Percentiles rank a stretch among this genome's conserved stretches.
phyloP scores from a whole-genome alignment of 805 yeast species.

The Ogataea neopini region DNA sequence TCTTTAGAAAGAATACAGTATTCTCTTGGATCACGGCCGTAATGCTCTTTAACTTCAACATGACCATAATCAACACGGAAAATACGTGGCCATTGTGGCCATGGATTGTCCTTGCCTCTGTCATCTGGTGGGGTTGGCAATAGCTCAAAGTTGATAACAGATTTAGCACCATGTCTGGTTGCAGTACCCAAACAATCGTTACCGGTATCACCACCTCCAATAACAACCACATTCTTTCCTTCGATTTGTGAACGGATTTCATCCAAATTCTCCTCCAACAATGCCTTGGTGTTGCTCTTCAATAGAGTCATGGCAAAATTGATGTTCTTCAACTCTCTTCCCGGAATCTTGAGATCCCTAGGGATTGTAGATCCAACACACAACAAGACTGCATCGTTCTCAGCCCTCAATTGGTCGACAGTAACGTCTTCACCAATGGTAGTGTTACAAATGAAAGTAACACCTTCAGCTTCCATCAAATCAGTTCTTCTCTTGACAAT shows the following conservation, averaged over 20 bases:
- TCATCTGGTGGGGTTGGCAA: constrained; percentile 87
- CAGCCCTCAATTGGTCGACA: constrained; percentile 62
- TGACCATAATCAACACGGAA: constrained; percentile 98
- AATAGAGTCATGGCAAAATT: constrained; percentile 93
- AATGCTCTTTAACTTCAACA: constrained; percentile 89
- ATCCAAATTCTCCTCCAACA: constrained; percentile 77
- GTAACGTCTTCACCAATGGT: constrained; percentile 84
- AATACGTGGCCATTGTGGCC: constrained; percentile 99
- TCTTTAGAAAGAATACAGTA: constrained; percentile 94
- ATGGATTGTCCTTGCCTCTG: constrained; percentile 93
- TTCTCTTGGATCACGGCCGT: constrained; percentile 97
- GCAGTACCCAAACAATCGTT: constrained; percentile 98
- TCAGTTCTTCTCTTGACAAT: constrained; percentile 93
- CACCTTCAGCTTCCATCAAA: constrained; percentile 86
- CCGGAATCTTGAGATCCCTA: constrained; percentile 91
- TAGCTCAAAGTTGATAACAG: constrained; percentile 91
- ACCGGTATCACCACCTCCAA: constrained; percentile 99
- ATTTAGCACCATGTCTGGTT: constrained; percentile 94
- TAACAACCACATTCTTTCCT: constrained; percentile 91
- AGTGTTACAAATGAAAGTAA: constrained; percentile 71
- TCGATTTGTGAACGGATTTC: constrained; percentile 67
- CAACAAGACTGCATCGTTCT: constrained; percentile 81
- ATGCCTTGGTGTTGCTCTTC: constrained; percentile 85
- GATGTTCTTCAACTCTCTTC: constrained; percentile 86
- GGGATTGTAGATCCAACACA: constrained; percentile 97